Base-by-base conservation (phyloP, 352 stramenopile genomes). In the Phytophthora fragariaefolia region DNA sequence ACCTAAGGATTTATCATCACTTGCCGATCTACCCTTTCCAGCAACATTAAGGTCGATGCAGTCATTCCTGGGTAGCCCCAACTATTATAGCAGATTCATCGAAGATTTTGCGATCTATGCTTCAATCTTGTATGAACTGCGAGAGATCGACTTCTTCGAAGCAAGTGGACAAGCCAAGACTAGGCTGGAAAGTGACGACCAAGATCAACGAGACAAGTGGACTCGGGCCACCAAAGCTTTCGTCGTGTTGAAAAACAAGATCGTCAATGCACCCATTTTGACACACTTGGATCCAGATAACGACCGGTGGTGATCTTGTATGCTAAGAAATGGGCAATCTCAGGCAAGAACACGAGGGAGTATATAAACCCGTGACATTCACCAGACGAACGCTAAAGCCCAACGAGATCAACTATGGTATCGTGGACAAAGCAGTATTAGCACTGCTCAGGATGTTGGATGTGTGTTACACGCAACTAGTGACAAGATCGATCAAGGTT, bases 31-130 rank as follows among this genome's bases (percentile, higher is more conserved):
- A n/a, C n/a, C n/a, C n/a, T n/a, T n/a, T n/a, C n/a, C n/a, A n/a
- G n/a, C n/a, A n/a, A n/a, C n/a, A n/a, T n/a, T n/a, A n/a, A n/a
- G n/a, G n/a, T n/a, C 30, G 30, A 36, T 9, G 46, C 46, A 53
- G 17, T 51, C 45, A 1, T 76, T 76, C 15, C 24, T 73, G 1
- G 58, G 58, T 0, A 63, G 56, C 13, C 26, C 63, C 7, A 72
- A 61, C 32, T 72, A 72, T 56, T 62, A 64, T 32, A 60, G 47
- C 42, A 7, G 34, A 8, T 63, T 67, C 56, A 58, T 72, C 6
- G 57, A 66, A 5, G 32, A 67, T 26, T 72, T 59, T 4, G 32
- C 48, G 7, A 20, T 66, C 0, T 63, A 67, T 40, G 50, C 63
- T 1, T 18, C 49, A 8, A 26, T 50, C 2, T 34, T 57, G 17